These are phyloP conservation scores for Vitis riparia DNA, from an alignment of 164 flowering plant species.

Conservation along the genomic window DNA sequence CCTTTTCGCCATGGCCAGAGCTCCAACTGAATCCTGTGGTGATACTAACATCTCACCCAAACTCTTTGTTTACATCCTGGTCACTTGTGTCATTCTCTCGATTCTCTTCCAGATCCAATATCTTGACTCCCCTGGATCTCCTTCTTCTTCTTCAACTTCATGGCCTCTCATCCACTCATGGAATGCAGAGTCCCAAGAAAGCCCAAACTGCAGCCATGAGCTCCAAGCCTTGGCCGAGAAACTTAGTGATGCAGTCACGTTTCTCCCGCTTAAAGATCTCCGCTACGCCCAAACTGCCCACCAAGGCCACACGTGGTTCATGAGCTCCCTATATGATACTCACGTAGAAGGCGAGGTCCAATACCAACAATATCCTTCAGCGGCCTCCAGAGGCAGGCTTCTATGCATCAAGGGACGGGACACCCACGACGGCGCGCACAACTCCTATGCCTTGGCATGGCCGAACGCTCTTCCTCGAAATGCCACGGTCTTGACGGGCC, in stretches of 20 bases:
- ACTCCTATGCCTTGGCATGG: constrained; percentile 77
- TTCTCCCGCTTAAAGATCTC: constrained; percentile 78
- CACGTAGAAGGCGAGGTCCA: constrained; percentile 64
- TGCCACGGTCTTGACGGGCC: constrained; percentile 48
- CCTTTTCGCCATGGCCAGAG: too few species aligned
- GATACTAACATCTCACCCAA: constrained; percentile 19
- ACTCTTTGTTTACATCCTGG: constrained; percentile 23
- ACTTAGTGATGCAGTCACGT: constrained; percentile 59
- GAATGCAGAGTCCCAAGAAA: constrained; percentile 12
- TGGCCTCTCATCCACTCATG: constrained; percentile 26
- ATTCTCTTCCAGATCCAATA: constrained; percentile 41
- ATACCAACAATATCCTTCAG: constrained; percentile 65
- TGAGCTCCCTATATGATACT: constrained; percentile 70
- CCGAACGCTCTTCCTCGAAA: constrained; percentile 55
- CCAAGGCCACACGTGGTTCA: constrained; percentile 89
- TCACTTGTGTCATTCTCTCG: constrained; percentile 22
- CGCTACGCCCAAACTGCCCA: constrained; percentile 44
- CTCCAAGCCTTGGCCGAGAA: constrained; percentile 26
- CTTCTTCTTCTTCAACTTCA: constrained; percentile 12
- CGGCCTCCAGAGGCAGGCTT: constrained; percentile 49
- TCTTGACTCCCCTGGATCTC: constrained; percentile 15
- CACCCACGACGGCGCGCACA: constrained; percentile 62
- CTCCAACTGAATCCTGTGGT: too few species aligned
- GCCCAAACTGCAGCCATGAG: constrained; percentile 19
- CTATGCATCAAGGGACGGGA: constrained; percentile 70